Evolutionary conservation across 495 filamentous ascomycete genomes (phyloP), one percentile per base, ranked within the genome.

Genomic region (Aspergillus saccharolyticus): DNA sequence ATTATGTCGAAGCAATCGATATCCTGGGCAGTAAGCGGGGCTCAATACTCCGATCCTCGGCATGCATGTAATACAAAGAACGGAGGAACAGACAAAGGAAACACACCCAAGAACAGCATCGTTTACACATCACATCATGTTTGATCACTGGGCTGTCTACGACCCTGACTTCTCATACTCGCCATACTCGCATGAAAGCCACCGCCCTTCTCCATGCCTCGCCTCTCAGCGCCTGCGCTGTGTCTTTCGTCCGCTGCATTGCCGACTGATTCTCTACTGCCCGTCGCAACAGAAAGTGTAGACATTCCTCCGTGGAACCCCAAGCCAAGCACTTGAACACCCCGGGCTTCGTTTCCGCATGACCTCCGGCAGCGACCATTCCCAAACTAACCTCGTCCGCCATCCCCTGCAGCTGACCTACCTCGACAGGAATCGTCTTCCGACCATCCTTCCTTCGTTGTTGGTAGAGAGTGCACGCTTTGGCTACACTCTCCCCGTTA

Each of bases 371-470:
- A 39, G 33, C 10, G 2, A 94, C 78, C 22, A 96, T 70, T 60
- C 85, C 84, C 58, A 89, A 89, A 63, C 84, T 88, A 15, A 96
- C 82, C 64, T 96, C 90, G 58, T 96, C 91, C 16, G 91, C 91
- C 91, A 96, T 96, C 8, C 91, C 91, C 75, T 90, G 86, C 28
- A 96, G 75, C 72, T 96, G 91, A 1, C 86, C 91, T 74, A 90
- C 89, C 4, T 84, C 82, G 24, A 94, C 73, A 19, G 85, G 78
- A 12, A 80, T 77, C 42, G 70, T 70, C 20, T 64, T 49, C 42
- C 78, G 62, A 0, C 70, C 74, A 83, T 86, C 57, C 28, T 62
- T 50, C 30, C 59, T 14, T 52, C 61, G 61, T 21, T 61, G 33
- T 54, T 64, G 46, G 12, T 57, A 59, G 19, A 66, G 46, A n/a